Evolutionary conservation across 2,329 filamentous ascomycete species (phyloP).

Genomic region (Colletotrichum camelliae): DNA sequence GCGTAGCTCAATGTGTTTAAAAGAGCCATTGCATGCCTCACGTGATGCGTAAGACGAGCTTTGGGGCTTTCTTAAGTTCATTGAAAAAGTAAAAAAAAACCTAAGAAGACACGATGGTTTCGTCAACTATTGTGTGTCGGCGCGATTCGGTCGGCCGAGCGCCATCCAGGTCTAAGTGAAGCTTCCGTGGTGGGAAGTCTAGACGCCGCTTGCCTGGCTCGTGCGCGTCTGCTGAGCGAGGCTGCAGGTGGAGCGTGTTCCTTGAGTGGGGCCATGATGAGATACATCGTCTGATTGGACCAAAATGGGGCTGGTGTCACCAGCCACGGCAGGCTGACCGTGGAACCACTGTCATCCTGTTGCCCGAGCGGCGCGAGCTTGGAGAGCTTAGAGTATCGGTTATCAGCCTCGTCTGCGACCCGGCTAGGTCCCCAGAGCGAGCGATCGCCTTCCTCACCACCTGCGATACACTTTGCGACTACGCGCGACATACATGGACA

Average conservation of each 20-base stretch:
- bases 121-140: background rate
- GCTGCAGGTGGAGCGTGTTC: background rate
- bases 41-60: background rate
- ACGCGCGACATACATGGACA: background rate
- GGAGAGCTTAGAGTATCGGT: conserved; percentile 15
- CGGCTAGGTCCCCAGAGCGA: conserved; percentile 2
- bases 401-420: conserved; percentile 15
- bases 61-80: background rate
- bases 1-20: background rate
- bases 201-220: background rate
- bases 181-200: background rate
- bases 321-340: conserved; percentile 20
- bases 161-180: background rate
- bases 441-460: background rate
- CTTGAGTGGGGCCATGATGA: background rate
- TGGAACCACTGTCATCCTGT: background rate
- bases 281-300: background rate
- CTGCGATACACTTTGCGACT: background rate
- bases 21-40: background rate
- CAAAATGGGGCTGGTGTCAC: background rate
- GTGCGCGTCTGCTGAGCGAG: background rate
- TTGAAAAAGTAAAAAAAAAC: background rate
- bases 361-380: conserved; percentile 15
- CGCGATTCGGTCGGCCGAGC: background rate
- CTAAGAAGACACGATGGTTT: background rate